A percentile compares a stretch with the other conserved stretches of the same genome.
Conservation (phyloP, 73 alveolate genomes). For the Blepharisma japonicum region DNA sequence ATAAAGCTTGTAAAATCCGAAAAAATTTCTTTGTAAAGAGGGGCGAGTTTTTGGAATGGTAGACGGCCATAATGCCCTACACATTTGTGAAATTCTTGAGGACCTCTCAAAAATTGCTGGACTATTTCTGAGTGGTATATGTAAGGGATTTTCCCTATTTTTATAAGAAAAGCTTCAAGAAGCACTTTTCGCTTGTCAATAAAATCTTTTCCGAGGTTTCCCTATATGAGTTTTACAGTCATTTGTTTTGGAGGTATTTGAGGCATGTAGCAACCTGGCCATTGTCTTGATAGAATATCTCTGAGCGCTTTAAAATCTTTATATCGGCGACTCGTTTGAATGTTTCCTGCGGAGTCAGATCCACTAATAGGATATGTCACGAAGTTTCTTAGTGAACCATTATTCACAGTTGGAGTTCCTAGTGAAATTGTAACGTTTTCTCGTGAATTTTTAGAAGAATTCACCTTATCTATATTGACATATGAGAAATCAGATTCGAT, state of each 20-base stretch:
- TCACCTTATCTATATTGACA: too few relatives aligned
- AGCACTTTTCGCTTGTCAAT: slow-evolving; percentile 10
- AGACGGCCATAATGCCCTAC: not conserved
- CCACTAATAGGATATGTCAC: not conserved
- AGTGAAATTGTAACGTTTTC: too few relatives aligned
- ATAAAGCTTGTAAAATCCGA: not conserved
- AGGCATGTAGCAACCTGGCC: slow-evolving; percentile 5
- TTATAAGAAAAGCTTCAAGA: not conserved
- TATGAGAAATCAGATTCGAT: too few relatives aligned
- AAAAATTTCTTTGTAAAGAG: not conserved
- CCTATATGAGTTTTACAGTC: not conserved
- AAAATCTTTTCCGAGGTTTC: not conserved
- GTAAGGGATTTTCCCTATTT: not conserved
- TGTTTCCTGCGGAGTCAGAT: not conserved
- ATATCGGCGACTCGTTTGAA: not conserved
- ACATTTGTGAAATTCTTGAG: not conserved
- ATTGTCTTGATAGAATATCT: not conserved
- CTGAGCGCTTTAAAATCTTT: not conserved
- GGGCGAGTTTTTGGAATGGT: not conserved
- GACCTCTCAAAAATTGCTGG: not conserved
- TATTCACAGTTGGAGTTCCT: too few relatives aligned
- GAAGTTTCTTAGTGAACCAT: not conserved
- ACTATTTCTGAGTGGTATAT: not conserved
- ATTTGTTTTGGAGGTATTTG: not conserved
- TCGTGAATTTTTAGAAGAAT: too few relatives aligned